Evolutionary conservation across 2,329 filamentous ascomycete species (phyloP), one percentile per base, ranked within the genome.

Genomic region (Ophiostoma australiae): DNA sequence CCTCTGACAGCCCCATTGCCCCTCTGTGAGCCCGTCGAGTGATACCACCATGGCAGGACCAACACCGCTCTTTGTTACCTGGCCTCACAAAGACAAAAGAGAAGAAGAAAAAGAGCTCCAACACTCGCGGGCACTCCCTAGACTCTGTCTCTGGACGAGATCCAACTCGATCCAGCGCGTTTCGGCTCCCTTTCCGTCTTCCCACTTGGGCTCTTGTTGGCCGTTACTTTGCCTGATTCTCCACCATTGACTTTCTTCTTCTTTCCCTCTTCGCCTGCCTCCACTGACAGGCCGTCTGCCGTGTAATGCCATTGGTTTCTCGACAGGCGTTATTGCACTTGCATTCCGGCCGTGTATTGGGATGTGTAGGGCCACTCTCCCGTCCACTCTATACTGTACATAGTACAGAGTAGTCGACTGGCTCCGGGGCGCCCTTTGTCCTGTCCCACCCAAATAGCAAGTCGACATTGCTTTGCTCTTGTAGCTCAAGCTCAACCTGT

Each of bases 231-330:
- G 52, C 15, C 52, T 58, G 52, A 5, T 27, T 58, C 52, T 7
- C 52, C 52, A 58, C 52, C 52, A n/a, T 66, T 66, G 31, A 10
- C 27, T 39, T 37, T 66, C 33, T 39, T 37, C 35, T 37, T 33
- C 23, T 23, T 66, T 7, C 20, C 20, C 44, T 48, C 11, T 15
- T 58, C 8, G 10, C 52, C 23, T 11, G 10, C 23, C 52, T 37
- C 66, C 37, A 68, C 67, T 37, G 27, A 5, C 17, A 58, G 52
- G 52, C 52, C 52, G 23, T 37, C 17, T 37, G 61, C 33, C 61
- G 23, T 65, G 61, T 65, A 27, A 65, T 65, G 61, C 61, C 61
- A 65, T 65, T 65, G 61, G 61, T 11, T 27, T 58, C 52, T 58
- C 4, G 23, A 23, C 17, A 13, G 52, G 6, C 44, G 44, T 48